Evolutionary conservation across 1,284 basidiomycete species (phyloP).

Genomic region (Uromyces viciae-fabae): DNA sequence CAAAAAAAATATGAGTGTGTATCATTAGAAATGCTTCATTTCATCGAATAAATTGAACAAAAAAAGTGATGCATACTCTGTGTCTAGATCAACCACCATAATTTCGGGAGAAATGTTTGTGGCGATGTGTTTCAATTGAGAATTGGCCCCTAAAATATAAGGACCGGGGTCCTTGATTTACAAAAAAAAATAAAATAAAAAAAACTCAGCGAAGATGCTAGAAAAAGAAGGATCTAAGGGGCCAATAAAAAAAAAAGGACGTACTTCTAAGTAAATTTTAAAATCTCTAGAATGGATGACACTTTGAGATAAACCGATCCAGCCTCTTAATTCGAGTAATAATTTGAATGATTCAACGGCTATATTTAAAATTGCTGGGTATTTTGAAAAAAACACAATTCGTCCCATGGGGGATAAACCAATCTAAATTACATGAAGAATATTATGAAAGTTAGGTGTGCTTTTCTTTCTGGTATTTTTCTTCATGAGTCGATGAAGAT

Average conservation of each 20-base stretch:
- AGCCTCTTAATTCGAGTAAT: slow-evolving; percentile 85
- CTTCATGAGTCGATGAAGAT: too few species aligned
- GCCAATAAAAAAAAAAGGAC: not conserved
- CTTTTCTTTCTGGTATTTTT: too few species aligned
- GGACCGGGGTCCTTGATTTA: slow-evolving; percentile 64
- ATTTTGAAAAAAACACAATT: slow-evolving; percentile 80
- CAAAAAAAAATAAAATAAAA: not conserved
- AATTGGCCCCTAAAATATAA: slow-evolving; percentile 87
- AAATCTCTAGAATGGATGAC: slow-evolving; percentile 84
- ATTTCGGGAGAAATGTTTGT: slow-evolving; percentile 67
- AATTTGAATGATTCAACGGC: slow-evolving; percentile 86
- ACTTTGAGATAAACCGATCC: slow-evolving; percentile 81
- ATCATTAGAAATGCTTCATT: not conserved
- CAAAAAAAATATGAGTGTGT: not conserved
- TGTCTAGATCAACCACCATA: slow-evolving; percentile 86
- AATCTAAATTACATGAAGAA: slow-evolving; percentile 56
- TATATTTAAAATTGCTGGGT: slow-evolving; percentile 73
- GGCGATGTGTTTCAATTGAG: slow-evolving; percentile 75
- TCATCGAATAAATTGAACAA: not conserved
- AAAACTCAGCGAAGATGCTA: not conserved
- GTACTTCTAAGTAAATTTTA: slow-evolving; percentile 64
- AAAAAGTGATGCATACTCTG: slow-evolving; percentile 64
- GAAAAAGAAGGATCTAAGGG: not conserved
- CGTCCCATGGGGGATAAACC: slow-evolving; percentile 88
- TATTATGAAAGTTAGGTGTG: not conserved